Percentiles rank a stretch among this genome's conserved stretches.
Evolutionary conservation across 495 filamentous ascomycete genomes (phyloP).

Genomic region (Penicillium robsamsonii): DNA sequence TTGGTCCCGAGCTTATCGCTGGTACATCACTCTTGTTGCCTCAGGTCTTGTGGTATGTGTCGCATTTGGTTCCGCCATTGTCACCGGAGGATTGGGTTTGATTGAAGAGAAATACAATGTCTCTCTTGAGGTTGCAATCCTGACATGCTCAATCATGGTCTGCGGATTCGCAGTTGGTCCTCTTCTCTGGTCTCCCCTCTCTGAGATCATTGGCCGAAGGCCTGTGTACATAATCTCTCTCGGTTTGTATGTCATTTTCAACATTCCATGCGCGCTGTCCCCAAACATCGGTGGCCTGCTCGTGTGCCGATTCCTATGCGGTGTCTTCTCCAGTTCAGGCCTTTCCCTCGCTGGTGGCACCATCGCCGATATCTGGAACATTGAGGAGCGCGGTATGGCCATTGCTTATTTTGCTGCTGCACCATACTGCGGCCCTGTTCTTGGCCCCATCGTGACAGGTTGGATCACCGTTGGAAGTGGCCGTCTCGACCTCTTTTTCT

Average conservation of each 20-base stretch:
- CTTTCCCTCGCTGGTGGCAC: slow-evolving; percentile 62
- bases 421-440: slow-evolving; percentile 54
- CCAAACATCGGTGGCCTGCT: slow-evolving; percentile 55
- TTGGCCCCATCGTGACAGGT: slow-evolving; percentile 57
- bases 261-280: slow-evolving; percentile 57
- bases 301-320: slow-evolving; percentile 56
- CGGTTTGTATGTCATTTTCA: slow-evolving; percentile 52
- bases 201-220: slow-evolving; percentile 71
- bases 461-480: slow-evolving; percentile 53
- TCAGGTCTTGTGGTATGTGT: slow-evolving; percentile 53
- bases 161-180: slow-evolving; percentile 51
- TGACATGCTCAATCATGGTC: slow-evolving; percentile 46
- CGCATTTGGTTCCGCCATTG: slow-evolving; percentile 56
- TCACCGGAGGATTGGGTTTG: slow-evolving; percentile 62
- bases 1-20: slow-evolving; percentile 53
- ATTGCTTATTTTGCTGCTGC: slow-evolving; percentile 55
- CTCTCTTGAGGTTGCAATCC: slow-evolving; percentile 60
- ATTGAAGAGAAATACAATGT: slow-evolving; percentile 60
- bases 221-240: slow-evolving; percentile 54
- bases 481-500: slow-evolving; percentile 58
- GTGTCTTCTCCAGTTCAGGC: slow-evolving; percentile 59
- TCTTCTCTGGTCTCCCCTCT: slow-evolving; percentile 61
- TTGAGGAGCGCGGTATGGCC: slow-evolving; percentile 59
- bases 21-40: slow-evolving; percentile 55
- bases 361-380: slow-evolving; percentile 59